Evolutionary conservation across 192 early-diverging fungal species (phyloP).

Genomic region (Spinellus fusiger): DNA sequence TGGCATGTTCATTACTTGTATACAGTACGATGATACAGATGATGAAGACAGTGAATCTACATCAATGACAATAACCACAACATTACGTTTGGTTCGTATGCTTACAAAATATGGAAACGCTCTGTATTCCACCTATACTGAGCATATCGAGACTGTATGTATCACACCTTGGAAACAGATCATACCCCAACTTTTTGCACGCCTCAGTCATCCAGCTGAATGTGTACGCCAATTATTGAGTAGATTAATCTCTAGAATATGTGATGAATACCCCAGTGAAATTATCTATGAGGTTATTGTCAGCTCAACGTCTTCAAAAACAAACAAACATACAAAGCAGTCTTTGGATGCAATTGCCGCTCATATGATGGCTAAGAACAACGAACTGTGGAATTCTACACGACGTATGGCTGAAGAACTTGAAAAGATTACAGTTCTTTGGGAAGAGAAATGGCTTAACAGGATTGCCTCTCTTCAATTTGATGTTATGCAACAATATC

Average conservation of each 20-base stretch:
- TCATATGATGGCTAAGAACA: slow-evolving; percentile 31
- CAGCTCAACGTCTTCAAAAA: slow-evolving; percentile 40
- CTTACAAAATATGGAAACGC: slow-evolving; percentile 55
- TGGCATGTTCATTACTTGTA: neutral
- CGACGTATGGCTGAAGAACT: slow-evolving; percentile 54
- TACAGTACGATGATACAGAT: slow-evolving; percentile 1
- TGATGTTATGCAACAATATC: slow-evolving; percentile 49
- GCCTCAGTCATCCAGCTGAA: slow-evolving; percentile 56
- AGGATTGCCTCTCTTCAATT: slow-evolving; percentile 51
- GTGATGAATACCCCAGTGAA: slow-evolving; percentile 49
- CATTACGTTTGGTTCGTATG: slow-evolving; percentile 56
- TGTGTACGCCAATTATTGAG: slow-evolving; percentile 47
- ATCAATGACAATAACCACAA: slow-evolving; percentile 43
- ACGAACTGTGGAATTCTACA: slow-evolving; percentile 46
- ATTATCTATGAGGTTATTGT: slow-evolving; percentile 65
- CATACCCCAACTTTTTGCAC: slow-evolving; percentile 71
- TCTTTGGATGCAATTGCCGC: slow-evolving; percentile 33
- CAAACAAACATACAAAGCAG: slow-evolving; percentile 30
- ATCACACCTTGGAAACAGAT: slow-evolving; percentile 56
- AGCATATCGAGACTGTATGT: slow-evolving; percentile 33
- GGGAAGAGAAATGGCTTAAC: slow-evolving; percentile 80
- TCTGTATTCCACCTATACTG: slow-evolving; percentile 38
- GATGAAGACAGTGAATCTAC: slow-evolving; percentile 5
- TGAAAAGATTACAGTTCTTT: slow-evolving; percentile 66
- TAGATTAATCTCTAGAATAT: slow-evolving; percentile 57